Evolutionary conservation across 768 basidiomycete genomes (phyloP).

Genomic region (Trametes meyenii): DNA sequence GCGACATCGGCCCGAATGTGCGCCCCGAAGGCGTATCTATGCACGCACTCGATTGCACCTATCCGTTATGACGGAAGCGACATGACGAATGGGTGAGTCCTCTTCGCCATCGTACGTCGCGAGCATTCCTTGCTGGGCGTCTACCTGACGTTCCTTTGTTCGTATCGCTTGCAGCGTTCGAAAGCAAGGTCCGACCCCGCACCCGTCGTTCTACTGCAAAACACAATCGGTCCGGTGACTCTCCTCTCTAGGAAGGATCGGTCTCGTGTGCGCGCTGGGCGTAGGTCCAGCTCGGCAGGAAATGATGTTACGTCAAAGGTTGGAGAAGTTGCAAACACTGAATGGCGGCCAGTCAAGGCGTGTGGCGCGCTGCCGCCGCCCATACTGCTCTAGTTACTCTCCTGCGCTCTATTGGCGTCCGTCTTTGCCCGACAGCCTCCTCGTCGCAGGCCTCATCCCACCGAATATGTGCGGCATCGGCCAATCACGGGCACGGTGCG

Average conservation of each 20-base stretch:
- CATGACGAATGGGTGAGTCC: not conserved
- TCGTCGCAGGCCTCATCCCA: not conserved
- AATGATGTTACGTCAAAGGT: constrained; percentile 19
- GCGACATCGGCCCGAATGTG: constrained; percentile 13
- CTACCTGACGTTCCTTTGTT: not conserved
- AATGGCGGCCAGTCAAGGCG: constrained; percentile 6
- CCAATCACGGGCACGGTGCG: not conserved
- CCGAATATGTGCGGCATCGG: constrained; percentile 2
- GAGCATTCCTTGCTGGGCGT: not conserved
- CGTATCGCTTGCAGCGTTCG: constrained; percentile 11
- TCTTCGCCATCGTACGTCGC: constrained; percentile 13
- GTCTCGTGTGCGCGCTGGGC: constrained; percentile 15
- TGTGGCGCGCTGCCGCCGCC: constrained; percentile 10
- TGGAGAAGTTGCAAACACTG: constrained; percentile 10
- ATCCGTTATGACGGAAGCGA: constrained; percentile 8
- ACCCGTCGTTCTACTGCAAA: not conserved
- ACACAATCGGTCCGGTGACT: constrained; percentile 15
- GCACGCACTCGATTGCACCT: not conserved
- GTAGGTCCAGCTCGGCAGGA: constrained; percentile 14
- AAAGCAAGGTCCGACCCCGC: constrained; percentile 17
- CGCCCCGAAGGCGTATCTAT: constrained; percentile 1
- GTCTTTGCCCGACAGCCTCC: constrained; percentile 6
- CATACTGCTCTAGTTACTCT: not conserved
- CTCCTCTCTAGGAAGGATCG: not conserved
- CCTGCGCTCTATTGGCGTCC: constrained; percentile 8